Base-by-base conservation (phyloP, 192 early-diverging fungal genomes). In the Dissophora ornata region DNA sequence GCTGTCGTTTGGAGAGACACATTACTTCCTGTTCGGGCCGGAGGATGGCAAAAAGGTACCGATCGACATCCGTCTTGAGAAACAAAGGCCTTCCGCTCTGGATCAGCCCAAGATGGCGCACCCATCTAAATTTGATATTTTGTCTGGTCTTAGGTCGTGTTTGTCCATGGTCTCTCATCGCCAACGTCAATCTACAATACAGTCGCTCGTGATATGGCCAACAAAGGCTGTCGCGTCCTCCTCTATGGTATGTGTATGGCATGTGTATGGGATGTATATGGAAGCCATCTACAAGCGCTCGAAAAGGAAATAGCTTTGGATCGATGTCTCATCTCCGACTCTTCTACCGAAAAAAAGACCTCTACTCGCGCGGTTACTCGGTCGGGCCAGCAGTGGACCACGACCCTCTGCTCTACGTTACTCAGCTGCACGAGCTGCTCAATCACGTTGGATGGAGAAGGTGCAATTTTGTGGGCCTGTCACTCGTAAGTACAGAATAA, bases 1-100 rank as follows among this genome's bases (percentile, higher is more conserved):
- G 1, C 38, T 80, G 40, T 47, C 60, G 1, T 63, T 62, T 44
- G 79, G 79, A 16, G 79, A 80, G 44, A 80, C 79, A 0, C 69
- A 67, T 13, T 80, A 74, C 44, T 80, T 65, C 28, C 3, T 68
- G 38, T 80, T 80, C 63, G 79, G 79, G 29, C 69, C 79, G 9
- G 61, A 73, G 34, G 57, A 69, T 26, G 79, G 79, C 40, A 71
- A 80, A 47, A 80, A 80, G 68, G 79, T 71, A 63, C 19, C 2
- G n/a, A 24, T 30, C 13, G 28, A 66, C 10, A 32, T 16, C 0
- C 18, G 0, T 32, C 16, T n/a, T 22, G 25, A 16, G 65, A 19
- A 16, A 19, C 36, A 38, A 38, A 9, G 13, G 13, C 6, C 36
- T 38, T 38, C 13, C 36, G 36, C 13, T 38, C 7, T 38, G 6